These are phyloP conservation scores for Globisporangium paddicum DNA, from an alignment of 352 stramenopile genomes.

Conservation along the genomic window DNA sequence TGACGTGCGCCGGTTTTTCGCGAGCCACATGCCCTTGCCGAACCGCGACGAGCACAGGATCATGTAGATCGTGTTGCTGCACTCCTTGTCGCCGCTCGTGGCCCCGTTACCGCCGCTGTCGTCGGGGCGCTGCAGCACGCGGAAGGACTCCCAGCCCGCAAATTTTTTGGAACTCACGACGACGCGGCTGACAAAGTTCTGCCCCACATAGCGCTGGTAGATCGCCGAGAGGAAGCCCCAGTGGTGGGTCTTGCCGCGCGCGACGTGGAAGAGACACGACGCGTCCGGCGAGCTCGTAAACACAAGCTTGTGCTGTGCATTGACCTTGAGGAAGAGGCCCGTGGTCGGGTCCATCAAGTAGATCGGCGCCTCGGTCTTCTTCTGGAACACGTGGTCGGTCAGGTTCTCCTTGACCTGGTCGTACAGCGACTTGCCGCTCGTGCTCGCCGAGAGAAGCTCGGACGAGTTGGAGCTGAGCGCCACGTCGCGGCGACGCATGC, in stretches of 20 bases:
- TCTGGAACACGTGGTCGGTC: constrained; percentile 48
- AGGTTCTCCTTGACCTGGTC: constrained; percentile 56
- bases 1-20: constrained; percentile 28
- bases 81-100: constrained; percentile 8
- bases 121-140: constrained; percentile 46
- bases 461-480: constrained; percentile 19
- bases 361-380: constrained; percentile 38
- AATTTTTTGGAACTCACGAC: constrained; percentile 63
- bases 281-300: constrained; percentile 54
- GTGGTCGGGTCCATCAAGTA: constrained; percentile 65
- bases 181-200: constrained; percentile 68
- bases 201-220: constrained; percentile 62
- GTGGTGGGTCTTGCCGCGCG: constrained; percentile 69
- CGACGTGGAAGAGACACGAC: constrained; percentile 71
- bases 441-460: constrained; percentile 31
- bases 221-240: constrained; percentile 71
- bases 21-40: constrained; percentile 79
- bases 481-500: background rate
- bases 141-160: constrained; percentile 67
- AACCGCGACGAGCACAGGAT: constrained; percentile 76
- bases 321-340: constrained; percentile 51
- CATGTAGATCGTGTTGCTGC: constrained; percentile 42
- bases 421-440: constrained; percentile 58
- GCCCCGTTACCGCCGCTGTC: background rate
- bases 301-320: constrained; percentile 58